phyloP scores from a whole-genome alignment of 129 eudicot genomes.

The Tanacetum coccineum region DNA sequence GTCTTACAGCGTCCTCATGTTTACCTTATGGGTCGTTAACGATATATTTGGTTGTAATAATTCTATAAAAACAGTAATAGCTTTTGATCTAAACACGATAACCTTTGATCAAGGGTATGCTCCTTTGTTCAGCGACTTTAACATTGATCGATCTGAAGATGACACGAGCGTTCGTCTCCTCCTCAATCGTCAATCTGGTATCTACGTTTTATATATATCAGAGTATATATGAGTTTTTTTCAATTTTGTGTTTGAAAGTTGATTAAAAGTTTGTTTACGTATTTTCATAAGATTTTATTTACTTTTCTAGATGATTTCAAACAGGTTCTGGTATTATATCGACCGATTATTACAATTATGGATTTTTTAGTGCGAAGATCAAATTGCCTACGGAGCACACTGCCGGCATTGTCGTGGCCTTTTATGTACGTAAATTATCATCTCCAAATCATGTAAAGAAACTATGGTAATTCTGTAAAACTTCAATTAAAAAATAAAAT shows the following conservation, averaged over 20 bases:
- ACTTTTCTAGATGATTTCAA: background rate
- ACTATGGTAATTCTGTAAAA: too few species aligned
- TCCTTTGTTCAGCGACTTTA: slow-evolving; percentile 89
- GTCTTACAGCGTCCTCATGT: slow-evolving; percentile 20
- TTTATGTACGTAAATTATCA: slow-evolving; percentile 50
- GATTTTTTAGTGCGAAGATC: slow-evolving; percentile 80
- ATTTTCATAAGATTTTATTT: slow-evolving; percentile 14
- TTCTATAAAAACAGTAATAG: slow-evolving; percentile 17
- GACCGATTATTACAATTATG: slow-evolving; percentile 83
- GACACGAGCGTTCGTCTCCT: slow-evolving; percentile 65
- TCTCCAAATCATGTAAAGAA: background rate
- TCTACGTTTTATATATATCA: background rate
- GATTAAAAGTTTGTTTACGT: background rate
- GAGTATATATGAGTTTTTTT: background rate
- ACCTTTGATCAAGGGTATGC: slow-evolving; percentile 61
- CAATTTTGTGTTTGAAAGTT: background rate
- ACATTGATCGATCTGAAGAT: slow-evolving; percentile 58
- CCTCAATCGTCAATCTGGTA: slow-evolving; percentile 90
- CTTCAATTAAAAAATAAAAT: too few species aligned
- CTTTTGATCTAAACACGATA: slow-evolving; percentile 60
- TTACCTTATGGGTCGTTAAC: slow-evolving; percentile 23
- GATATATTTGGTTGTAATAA: background rate
- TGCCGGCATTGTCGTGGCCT: slow-evolving; percentile 83
- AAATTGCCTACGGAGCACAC: slow-evolving; percentile 70
- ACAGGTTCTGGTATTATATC: slow-evolving; percentile 89